phyloP scores from a whole-genome alignment of 1,284 basidiomycete species.

The Austroboletus niveus region DNA sequence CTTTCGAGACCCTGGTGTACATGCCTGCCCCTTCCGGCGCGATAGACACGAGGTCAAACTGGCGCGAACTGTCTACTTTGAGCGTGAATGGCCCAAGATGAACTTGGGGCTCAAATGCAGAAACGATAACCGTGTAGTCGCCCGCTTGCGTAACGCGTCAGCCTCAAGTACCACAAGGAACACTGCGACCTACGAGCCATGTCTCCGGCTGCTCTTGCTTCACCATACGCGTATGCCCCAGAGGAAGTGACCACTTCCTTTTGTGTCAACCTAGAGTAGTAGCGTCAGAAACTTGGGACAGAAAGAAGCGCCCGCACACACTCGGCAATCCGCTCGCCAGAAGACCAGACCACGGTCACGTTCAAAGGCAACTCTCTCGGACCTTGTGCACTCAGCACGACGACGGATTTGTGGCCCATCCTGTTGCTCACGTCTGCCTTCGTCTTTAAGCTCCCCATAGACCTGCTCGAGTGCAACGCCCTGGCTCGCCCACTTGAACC shows the following conservation, averaged over 20 bases:
- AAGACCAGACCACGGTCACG: constrained; percentile 72
- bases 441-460: background rate
- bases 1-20: constrained; percentile 68
- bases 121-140: constrained; percentile 79
- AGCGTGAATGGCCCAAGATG: constrained; percentile 67
- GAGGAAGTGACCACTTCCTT: constrained; percentile 74
- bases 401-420: constrained; percentile 36
- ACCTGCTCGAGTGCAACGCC: background rate
- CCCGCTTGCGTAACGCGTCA: constrained; percentile 52
- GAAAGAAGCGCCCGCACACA: constrained; percentile 38
- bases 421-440: background rate
- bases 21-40: constrained; percentile 90
- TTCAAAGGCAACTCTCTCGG: constrained; percentile 74
- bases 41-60: constrained; percentile 74
- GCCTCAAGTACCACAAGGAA: background rate
- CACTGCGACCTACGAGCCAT: constrained; percentile 49
- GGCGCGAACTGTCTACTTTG: constrained; percentile 57
- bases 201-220: constrained; percentile 55
- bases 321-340: constrained; percentile 73
- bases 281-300: background rate
- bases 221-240: constrained; percentile 81
- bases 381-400: constrained; percentile 56
- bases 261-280: constrained; percentile 46
- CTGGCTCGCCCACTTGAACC: background rate
- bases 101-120: constrained; percentile 72